Base-by-base conservation (phyloP, 441 rosid species). In the Bocquillonia castaneifolia region DNA sequence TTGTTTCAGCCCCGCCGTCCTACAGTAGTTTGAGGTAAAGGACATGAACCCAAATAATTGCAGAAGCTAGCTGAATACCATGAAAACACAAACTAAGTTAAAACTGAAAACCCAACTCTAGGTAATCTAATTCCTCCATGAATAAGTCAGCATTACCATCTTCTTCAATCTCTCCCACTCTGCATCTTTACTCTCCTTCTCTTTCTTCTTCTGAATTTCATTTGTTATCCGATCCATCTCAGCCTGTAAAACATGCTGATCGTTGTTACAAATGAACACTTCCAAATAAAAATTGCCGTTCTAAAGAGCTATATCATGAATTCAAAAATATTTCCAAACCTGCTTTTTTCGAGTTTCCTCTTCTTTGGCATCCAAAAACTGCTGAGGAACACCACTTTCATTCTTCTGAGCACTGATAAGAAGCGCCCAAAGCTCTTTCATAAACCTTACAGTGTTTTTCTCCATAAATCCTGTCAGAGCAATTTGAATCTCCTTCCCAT, bases 21-120 rank as follows among this genome's bases (percentile, higher is more conserved):
- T 95, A 95, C 98, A 95, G 96, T 83, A 95, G 99, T 92, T 92
- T 88, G 95, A 90, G 93, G 96, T 88, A 92, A 95, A 90, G 99
- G 94, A 90, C 89, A 95, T 95, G 96, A 95, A 86, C 92, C 95
- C 96, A 89, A 89, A 95, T 89, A 92, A 95, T 90, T 87, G 96
- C 96, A 94, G 99, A 90, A 92, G 96, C 80, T 89, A 84, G 93
- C 98, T 92, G 97, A 92, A 75, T 78, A 82, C 81, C 92, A 94
- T 84, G 81, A 79, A 88, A 92, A 86, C 84, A 88, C 89, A 85
- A 82, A 72, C 71, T 78, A 47, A 80, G 96, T 92, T 85, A 92
- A 83, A 90, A 84, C 67, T 75, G 74, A 68, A 84, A 79, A 78
- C 79, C 68, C 77, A 81, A 64, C 74, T 71, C 67, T 54, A 79